phyloP scores from a whole-genome alignment of 345 rosid genomes.

The Populus pruinosa region DNA sequence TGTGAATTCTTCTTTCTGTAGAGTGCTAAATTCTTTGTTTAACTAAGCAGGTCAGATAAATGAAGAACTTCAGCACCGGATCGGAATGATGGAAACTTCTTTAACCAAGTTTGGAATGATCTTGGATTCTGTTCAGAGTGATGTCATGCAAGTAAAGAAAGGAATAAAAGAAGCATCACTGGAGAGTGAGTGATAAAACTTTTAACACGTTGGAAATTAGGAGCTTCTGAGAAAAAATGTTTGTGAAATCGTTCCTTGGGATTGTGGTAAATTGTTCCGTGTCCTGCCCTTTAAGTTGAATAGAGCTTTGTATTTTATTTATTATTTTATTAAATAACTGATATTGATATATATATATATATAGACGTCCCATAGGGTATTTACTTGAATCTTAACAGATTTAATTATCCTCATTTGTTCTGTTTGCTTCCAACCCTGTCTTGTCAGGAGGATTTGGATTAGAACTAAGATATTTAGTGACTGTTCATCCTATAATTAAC shows the following conservation, averaged over 20 bases:
- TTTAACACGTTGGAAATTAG: background rate
- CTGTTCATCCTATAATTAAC: background rate
- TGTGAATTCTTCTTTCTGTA: background rate
- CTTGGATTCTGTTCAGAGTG: conserved; percentile 75
- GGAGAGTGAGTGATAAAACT: conserved; percentile 53
- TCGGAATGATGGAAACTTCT: conserved; percentile 72
- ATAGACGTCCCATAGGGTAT: background rate
- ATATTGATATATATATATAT: background rate
- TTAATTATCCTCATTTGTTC: background rate
- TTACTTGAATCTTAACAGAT: background rate
- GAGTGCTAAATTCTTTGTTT: conserved; percentile 12
- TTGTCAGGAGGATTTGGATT: background rate
- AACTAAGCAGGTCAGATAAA: conserved; percentile 50
- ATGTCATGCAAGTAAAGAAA: conserved; percentile 74
- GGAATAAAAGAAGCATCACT: conserved; percentile 70
- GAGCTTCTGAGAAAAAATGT: background rate
- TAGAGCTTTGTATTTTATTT: background rate
- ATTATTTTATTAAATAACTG: background rate
- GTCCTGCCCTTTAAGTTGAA: background rate
- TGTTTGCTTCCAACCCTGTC: background rate
- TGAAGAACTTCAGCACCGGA: conserved; percentile 70
- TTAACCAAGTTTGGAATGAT: conserved; percentile 71
- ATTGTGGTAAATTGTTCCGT: background rate
- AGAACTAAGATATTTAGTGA: background rate
- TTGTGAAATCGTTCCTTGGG: background rate